Evolutionary conservation across 345 rosid species (phyloP).

Genomic region (Gossypioides kirkii): DNA sequence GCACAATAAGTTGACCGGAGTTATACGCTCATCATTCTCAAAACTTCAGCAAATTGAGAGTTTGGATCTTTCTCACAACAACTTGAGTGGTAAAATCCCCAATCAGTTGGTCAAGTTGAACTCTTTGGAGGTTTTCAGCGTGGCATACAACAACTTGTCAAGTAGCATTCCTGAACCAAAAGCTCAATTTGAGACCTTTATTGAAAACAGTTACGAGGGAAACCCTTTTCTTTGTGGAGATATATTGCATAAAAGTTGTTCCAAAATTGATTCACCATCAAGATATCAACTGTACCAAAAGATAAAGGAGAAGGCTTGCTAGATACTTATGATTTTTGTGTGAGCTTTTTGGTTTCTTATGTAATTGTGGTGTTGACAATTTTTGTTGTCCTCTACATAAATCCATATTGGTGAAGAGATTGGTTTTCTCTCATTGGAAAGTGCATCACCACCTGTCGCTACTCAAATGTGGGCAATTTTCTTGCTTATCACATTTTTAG

Average conservation of each 20-base stretch:
- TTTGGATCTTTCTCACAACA: slow-evolving; percentile 26
- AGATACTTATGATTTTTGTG: neutral
- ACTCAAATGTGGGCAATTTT: neutral
- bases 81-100: slow-evolving; percentile 20
- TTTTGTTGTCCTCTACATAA: neutral
- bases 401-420: neutral
- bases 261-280: neutral
- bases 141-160: slow-evolving; percentile 9
- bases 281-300: neutral
- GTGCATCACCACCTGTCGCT: neutral
- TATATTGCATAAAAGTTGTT: neutral
- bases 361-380: neutral
- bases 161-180: neutral
- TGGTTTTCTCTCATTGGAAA: neutral
- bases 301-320: neutral
- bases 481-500: neutral
- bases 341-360: neutral
- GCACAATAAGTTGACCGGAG: neutral
- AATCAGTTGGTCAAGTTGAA: neutral
- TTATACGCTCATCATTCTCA: neutral
- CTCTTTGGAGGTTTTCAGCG: neutral
- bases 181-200: slow-evolving; percentile 16
- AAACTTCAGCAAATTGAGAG: neutral
- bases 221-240: neutral
- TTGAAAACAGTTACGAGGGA: slow-evolving; percentile 6